Conservation (phyloP, 805 yeast genomes). For the Spathaspora sp. region DNA sequence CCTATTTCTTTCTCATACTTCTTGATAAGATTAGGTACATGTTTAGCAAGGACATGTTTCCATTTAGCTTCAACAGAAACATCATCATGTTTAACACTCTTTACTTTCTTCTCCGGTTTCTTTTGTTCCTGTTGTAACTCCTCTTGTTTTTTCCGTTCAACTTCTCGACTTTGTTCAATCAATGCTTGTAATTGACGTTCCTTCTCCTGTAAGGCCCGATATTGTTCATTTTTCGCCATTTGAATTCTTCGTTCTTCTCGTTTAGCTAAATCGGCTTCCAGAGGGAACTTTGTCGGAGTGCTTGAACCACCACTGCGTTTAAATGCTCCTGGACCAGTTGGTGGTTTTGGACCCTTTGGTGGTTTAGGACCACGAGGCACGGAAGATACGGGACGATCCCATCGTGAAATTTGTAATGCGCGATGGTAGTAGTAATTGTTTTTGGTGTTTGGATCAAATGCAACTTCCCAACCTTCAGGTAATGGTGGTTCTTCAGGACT, state of each 20-base stretch:
- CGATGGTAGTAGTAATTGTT: slow-evolving; percentile 54
- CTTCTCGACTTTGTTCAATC: slow-evolving; percentile 27
- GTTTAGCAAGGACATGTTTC: slow-evolving; percentile 57
- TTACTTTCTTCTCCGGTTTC: slow-evolving; percentile 5
- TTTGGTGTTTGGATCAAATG: slow-evolving; percentile 44
- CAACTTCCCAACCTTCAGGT: slow-evolving; percentile 68
- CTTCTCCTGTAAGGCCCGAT: slow-evolving; percentile 28
- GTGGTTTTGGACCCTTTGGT: slow-evolving; percentile 9
- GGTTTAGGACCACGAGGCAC: slow-evolving; percentile 30
- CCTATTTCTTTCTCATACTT: slow-evolving; percentile 65
- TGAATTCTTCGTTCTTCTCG: slow-evolving; percentile 33
- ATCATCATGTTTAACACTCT: background rate
- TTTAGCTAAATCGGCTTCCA: slow-evolving; percentile 21
- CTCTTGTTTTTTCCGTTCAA: slow-evolving; percentile 7
- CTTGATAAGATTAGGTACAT: slow-evolving; percentile 76
- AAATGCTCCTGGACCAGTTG: background rate
- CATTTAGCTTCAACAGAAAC: slow-evolving; percentile 28
- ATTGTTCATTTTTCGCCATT: slow-evolving; percentile 28
- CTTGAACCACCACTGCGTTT: background rate
- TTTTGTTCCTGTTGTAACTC: background rate
- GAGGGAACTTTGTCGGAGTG: background rate
- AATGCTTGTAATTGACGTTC: slow-evolving; percentile 34
- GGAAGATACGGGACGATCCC: slow-evolving; percentile 54
- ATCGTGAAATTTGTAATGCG: slow-evolving; percentile 43
- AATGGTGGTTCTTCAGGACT: slow-evolving; percentile 28